Evolutionary conservation across 1,284 basidiomycete genomes (phyloP).

Genomic region (Apiotrichum laibachii): DNA sequence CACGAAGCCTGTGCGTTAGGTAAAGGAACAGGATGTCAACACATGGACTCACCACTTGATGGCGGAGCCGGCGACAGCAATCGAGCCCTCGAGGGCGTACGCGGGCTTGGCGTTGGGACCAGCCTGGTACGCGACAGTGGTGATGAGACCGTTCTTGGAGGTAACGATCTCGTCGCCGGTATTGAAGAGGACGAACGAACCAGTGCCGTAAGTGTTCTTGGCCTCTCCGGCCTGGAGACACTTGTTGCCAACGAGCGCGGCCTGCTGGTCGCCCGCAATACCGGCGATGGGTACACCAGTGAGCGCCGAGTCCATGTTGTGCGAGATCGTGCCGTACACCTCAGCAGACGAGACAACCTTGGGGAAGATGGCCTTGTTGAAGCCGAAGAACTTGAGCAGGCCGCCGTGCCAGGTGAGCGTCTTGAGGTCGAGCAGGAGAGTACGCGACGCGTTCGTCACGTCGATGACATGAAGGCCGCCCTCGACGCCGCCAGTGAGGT

Average conservation of each 20-base stretch:
- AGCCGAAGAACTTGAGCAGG: conserved; percentile 81
- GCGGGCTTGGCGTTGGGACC: conserved; percentile 73
- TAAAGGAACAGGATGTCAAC: conserved; percentile 1
- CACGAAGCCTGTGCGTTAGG: conserved; percentile 63
- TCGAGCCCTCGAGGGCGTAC: conserved; percentile 92
- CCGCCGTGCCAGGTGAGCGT: conserved; percentile 79
- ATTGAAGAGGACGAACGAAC: conserved; percentile 87
- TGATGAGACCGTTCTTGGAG: conserved; percentile 81
- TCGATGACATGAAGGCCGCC: conserved; percentile 79
- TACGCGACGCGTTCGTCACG: conserved; percentile 93
- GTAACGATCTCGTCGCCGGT: conserved; percentile 83
- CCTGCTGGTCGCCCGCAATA: conserved; percentile 94
- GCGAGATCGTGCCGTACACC: conserved; percentile 74
- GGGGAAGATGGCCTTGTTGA: conserved; percentile 76
- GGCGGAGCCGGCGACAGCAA: conserved; percentile 90
- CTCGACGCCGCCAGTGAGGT: conserved; percentile 73
- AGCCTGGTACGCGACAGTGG: conserved; percentile 88
- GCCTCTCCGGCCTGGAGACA: conserved; percentile 79
- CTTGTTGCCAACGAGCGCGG: conserved; percentile 95
- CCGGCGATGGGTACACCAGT: conserved; percentile 81
- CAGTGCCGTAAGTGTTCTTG: conserved; percentile 94
- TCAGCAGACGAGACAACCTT: conserved; percentile 87
- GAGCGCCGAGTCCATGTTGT: conserved; percentile 60
- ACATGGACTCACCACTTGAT: conserved; percentile 73
- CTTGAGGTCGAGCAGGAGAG: conserved; percentile 81